Evolutionary conservation across 345 rosid genomes (phyloP), one percentile per base, ranked within the genome.

Genomic region (Syzygium aqueum): DNA sequence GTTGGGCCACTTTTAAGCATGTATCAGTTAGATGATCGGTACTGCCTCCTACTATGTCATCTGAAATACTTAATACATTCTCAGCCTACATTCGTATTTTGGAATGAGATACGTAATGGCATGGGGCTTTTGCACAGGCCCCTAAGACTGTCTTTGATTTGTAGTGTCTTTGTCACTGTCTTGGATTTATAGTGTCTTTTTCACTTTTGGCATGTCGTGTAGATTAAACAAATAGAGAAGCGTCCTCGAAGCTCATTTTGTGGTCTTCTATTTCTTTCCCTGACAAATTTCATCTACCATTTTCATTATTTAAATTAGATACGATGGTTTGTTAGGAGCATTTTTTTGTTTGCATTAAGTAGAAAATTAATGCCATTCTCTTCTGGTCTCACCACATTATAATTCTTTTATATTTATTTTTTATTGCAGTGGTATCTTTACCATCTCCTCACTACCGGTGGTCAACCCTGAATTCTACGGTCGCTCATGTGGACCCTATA

Each of bases 361-460:
- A 21, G 80, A 33, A 67, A 67, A 33, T 67, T 73, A 37, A 37
- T 0, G 19, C 17, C 50, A 54, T 40, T 83, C 22, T 53, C 89
- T 85, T 50, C 53, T 85, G 37, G 84, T 87, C 88, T 90, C 84
- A 84, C 85, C 56, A 37, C 30, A 23, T 57, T 57, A 10, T 25
- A 73, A 73, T 73, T 73, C 7, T 73, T 73, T 21, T 73, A 19
- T 73, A 53, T 87, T 88, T 86, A 11, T 86, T 85, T 83, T 77
- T 73, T 56, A 88, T 93, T 94, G 92, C 96, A 97, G 99, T 89
- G 86, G 94, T 96, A 87, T 82, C 94, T 78, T 92, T 97, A 87
- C 98, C 99, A 50, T 96, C 99, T 59, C 87, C 91, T 85, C 94
- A 96, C 92, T 95, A 97, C 86, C 92, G 77, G 84, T 97, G 99